Conservation (phyloP, 2,329 filamentous ascomycete species). For the Pseudopithomyces maydicus region DNA sequence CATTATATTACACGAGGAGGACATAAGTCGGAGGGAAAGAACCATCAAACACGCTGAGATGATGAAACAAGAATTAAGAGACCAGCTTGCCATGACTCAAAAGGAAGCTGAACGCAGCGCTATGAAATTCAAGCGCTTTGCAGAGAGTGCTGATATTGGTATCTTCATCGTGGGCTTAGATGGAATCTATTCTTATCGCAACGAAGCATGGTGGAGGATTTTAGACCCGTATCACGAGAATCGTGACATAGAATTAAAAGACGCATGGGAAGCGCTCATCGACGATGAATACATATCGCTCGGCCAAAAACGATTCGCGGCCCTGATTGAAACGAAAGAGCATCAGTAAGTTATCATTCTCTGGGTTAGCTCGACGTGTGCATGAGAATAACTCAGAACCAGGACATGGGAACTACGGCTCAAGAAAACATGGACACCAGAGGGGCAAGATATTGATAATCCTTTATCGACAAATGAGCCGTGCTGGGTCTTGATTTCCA, state of each 20-base stretch:
- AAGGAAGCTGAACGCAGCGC: slow-evolving; percentile 39
- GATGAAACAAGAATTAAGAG: slow-evolving; percentile 30
- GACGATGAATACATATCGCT: slow-evolving; percentile 18
- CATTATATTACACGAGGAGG: slow-evolving; percentile 46
- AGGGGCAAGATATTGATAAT: slow-evolving; percentile 11
- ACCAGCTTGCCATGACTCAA: slow-evolving; percentile 29
- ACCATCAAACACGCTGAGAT: slow-evolving; percentile 40
- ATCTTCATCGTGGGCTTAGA: slow-evolving; percentile 46
- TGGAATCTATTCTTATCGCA: slow-evolving; percentile 47
- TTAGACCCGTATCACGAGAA: slow-evolving; percentile 34
- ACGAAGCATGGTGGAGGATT: slow-evolving; percentile 42
- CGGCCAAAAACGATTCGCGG: slow-evolving; percentile 21
- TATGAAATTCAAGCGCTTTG: slow-evolving; percentile 46
- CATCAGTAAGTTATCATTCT: slow-evolving; percentile 17
- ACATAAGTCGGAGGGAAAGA: slow-evolving; percentile 42
- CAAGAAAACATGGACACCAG: slow-evolving; percentile 41
- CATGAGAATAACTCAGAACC: slow-evolving; percentile 23
- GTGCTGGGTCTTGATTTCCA: slow-evolving; percentile 38
- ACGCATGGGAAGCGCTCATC: slow-evolving; percentile 25
- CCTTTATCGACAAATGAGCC: slow-evolving; percentile 19
- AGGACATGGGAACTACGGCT: slow-evolving; percentile 45
- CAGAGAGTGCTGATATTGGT: slow-evolving; percentile 45
- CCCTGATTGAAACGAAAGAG: slow-evolving; percentile 20
- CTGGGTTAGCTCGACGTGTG: neutral
- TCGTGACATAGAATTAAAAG: slow-evolving; percentile 19